Evolutionary conservation across 176 grass and related monocot genomes (phyloP).

Genomic region (Bonia amplexicaulis): DNA sequence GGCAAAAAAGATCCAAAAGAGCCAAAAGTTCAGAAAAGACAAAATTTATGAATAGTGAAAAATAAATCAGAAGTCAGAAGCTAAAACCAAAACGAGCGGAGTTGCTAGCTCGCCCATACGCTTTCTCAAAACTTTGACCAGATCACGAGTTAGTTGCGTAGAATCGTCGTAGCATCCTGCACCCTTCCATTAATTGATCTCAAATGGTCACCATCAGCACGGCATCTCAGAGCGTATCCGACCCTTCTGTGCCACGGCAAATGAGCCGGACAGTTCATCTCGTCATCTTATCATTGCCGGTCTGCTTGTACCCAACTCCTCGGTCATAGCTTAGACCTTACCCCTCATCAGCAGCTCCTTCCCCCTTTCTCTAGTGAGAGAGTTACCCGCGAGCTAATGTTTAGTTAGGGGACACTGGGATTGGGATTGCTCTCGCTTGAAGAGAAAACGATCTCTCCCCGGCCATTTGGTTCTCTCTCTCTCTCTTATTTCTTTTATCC

Average conservation of each 20-base stretch:
- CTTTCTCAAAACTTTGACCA: neutral
- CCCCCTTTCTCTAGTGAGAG: neutral
- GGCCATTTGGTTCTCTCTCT: neutral
- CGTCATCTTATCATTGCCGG: neutral
- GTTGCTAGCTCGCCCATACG: neutral
- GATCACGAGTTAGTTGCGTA: neutral
- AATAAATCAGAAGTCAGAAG: too few species aligned
- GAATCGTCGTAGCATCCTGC: neutral
- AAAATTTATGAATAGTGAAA: too few species aligned
- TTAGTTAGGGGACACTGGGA: constrained; percentile 16
- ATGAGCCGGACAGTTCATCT: neutral
- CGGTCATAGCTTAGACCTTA: neutral
- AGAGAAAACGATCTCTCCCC: constrained; percentile 51
- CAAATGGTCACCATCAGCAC: constrained; percentile 14
- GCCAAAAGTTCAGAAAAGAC: too few species aligned
- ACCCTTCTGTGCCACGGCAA: constrained; percentile 35
- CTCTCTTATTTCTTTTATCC: neutral
- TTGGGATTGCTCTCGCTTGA: constrained; percentile 42
- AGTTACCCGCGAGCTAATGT: constrained; percentile 42
- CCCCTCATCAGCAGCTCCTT: neutral
- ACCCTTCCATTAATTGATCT: neutral
- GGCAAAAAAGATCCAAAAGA: too few species aligned
- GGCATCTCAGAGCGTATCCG: neutral
- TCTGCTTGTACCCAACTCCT: neutral
- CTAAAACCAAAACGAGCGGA: too few species aligned